Evolutionary conservation across 495 filamentous ascomycete species (phyloP), one percentile per base, ranked within the genome.

Genomic region (Sabuloglossum arenarium): DNA sequence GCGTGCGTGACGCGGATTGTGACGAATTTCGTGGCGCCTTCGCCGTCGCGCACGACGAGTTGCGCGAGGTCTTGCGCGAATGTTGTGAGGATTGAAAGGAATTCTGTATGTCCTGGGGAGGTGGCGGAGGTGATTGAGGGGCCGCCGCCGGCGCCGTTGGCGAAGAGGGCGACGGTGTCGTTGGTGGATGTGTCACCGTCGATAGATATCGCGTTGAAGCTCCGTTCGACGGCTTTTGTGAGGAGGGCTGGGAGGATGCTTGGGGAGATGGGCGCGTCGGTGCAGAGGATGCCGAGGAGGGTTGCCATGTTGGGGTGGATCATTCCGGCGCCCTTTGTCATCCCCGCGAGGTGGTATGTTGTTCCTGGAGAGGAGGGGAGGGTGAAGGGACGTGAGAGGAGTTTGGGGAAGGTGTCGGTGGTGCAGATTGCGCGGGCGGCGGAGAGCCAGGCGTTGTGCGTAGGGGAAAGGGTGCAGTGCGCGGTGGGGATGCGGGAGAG

Each of bases 271-370:
- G 88, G 83, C 0, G 84, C 93, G 62, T 99, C 91, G 28, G 91
- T 99, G 65, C 86, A 89, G 63, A 97, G 78, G 55, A 97, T 85
- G 50, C 86, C 90, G 29, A 99, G 79, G 39, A 99, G 77, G 0
- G 91, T 99, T 45, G 88, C 91, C 90, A 98, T 95, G 72, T 99
- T 96, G 23, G 91, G 91, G 69, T 96, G 90, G 65, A 99, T 99
- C 91, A 99, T 99, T 62, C 91, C 91, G 14, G 91, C 93, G 47
- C 91, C 91, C 70, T 99, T 99, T 59, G 93, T 94, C 79, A 94
- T 95, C 51, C 91, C 91, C 27, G 85, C 88, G 27, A 99, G 82
- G 61, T 75, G 73, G 71, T 96, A 99, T 64, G 77, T 75, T 42
- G 75, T 79, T 9, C 71, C 70, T 2, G 84, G 80, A 9, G 85